Base-by-base conservation (phyloP, 1,284 basidiomycete species). In the Apiotrichum veenhuisii region DNA sequence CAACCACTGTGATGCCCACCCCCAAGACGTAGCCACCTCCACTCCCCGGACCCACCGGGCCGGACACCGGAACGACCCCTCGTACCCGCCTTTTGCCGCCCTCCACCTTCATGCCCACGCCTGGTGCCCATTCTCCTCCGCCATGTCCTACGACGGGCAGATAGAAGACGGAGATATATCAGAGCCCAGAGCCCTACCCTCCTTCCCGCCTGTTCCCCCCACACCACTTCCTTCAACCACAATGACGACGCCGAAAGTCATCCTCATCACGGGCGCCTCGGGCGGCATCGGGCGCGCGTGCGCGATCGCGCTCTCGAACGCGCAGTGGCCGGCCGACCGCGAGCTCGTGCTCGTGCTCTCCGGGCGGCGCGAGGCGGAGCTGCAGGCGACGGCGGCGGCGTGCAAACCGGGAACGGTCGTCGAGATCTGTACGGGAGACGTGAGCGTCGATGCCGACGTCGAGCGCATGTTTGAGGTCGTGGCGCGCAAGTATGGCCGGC, bases 401-500 rank as follows among this genome's bases (percentile, higher is more conserved):
- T 67, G 68, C 43, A 50, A 55, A 15, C 45, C 59, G 14, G 64
- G 65, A 22, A 78, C 79, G 22, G 67, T 84, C 5, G 68, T 82
- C 12, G 71, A 55, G 46, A 34, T 57, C 12, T 20, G 85, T 10
- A 66, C 80, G 0, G 88, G 87, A 1, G 85, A 89, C 68, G 81
- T 89, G 12, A 65, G 61, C 37, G 60, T 57, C 12, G 69, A 73
- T 27, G 66, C 55, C 34, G 69, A 71, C 48, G 70, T 73, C 15
- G 41, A 54, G 57, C 66, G 64, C 18, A 75, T 90, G 47, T 91
- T 91, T 68, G 68, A 77, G 11, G 70, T 77, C 43, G 80, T 85
- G 1, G 69, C 83, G 44, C 70, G 78, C 27, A 78, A 79, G 54
- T 89, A 86, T 66, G 87, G 85, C 5, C 80, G 85, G 2, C 66